phyloP scores from a whole-genome alignment of 2,329 filamentous ascomycete species.

The Colletotrichum endophyticum region DNA sequence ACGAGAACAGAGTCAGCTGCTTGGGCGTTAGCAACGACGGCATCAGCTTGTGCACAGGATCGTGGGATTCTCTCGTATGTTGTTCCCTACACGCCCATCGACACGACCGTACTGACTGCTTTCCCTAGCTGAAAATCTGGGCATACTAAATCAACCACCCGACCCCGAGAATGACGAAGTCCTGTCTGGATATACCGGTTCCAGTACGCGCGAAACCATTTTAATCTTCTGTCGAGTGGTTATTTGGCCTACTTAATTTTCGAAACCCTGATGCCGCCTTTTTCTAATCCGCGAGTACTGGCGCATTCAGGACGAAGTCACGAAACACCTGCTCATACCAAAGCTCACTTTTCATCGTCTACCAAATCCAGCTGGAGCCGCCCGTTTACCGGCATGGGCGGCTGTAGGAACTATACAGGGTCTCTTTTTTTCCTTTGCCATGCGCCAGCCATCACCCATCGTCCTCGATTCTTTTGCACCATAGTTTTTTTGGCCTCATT shows the following conservation, averaged over 20 bases:
- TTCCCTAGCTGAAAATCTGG: conserved; percentile 80
- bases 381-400: conserved; percentile 8
- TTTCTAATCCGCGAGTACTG: conserved; percentile 24
- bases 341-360: conserved; percentile 18
- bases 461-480: conserved; percentile 17
- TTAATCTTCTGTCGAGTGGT: conserved; percentile 23
- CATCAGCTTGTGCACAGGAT: conserved; percentile 98
- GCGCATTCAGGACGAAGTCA: conserved; percentile 23
- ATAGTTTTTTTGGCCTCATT: conserved; percentile 12
- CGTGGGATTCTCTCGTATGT: conserved; percentile 98
- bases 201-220: conserved; percentile 23
- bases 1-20: conserved; percentile 99
- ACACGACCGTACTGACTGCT: conserved; percentile 45
- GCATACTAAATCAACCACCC: conserved; percentile 64
- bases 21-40: conserved; percentile 98
- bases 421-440: conserved; percentile 7
- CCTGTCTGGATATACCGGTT: conserved; percentile 23
- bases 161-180: conserved; percentile 10
- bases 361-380: conserved; percentile 18
- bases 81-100: conserved; percentile 43
- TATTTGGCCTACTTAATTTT: conserved; percentile 23
- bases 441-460: conserved; percentile 3
- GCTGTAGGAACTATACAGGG: conserved; percentile 17
- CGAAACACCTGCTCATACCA: conserved; percentile 23
- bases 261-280: conserved; percentile 18